Conservation (phyloP, 2,329 filamentous ascomycete genomes). For the Fonsecaea monophora region DNA sequence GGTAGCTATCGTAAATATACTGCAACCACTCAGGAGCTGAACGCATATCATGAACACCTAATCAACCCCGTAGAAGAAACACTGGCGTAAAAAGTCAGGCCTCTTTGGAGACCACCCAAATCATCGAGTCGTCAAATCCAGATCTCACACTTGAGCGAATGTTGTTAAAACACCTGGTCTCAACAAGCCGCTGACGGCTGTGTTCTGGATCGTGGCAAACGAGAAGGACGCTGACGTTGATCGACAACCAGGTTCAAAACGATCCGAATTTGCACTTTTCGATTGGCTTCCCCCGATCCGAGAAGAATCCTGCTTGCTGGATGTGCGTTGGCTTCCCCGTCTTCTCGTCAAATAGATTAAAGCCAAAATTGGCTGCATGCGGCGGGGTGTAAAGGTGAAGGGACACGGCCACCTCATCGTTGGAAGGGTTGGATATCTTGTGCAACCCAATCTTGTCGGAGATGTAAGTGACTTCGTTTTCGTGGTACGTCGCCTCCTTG, state of each 20-base stretch:
- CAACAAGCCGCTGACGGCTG: not conserved
- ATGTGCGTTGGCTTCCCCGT: slow-evolving; percentile 78
- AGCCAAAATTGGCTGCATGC: slow-evolving; percentile 82
- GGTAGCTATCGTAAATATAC: not conserved
- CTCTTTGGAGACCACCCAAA: not conserved
- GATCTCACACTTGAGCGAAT: not conserved
- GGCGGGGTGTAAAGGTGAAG: slow-evolving; percentile 89
- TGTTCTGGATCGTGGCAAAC: not conserved
- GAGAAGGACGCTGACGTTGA: not conserved
- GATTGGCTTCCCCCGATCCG: slow-evolving; percentile 54
- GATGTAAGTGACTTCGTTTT: slow-evolving; percentile 87
- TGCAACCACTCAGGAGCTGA: not conserved
- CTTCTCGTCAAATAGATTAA: slow-evolving; percentile 77
- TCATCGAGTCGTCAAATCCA: not conserved
- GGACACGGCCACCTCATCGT: slow-evolving; percentile 76
- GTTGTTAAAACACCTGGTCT: not conserved
- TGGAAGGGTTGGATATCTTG: slow-evolving; percentile 74
- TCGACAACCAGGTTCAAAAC: slow-evolving; percentile 15
- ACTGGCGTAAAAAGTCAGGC: not conserved
- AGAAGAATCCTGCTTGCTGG: slow-evolving; percentile 74
- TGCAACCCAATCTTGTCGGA: slow-evolving; percentile 86
- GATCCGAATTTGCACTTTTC: slow-evolving; percentile 41
- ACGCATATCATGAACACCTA: slow-evolving; percentile 13
- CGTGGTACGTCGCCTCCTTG: slow-evolving; percentile 70
- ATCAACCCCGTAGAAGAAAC: slow-evolving; percentile 12